Base-by-base conservation (phyloP, 768 basidiomycete genomes). In the Lentinus brumalis region DNA sequence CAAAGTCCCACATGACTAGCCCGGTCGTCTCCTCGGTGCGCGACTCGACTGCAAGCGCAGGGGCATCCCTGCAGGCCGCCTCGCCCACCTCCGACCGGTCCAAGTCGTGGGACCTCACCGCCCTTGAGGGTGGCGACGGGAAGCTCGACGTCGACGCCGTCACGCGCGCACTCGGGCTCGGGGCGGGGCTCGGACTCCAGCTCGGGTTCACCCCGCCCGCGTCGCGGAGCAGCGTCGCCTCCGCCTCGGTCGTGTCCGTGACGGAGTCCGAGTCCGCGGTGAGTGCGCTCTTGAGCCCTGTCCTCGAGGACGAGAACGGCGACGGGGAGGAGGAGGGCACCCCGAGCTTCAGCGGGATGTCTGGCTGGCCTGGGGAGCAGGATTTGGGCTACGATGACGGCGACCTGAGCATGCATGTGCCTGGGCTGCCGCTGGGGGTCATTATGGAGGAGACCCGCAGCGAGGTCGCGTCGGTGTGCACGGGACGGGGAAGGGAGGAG, bases 91-190 rank as follows among this genome's bases (percentile, higher is more conserved):
- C 26, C 46, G 29, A 16, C 21, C 44, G 9, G 26, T 4, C 21
- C 18, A 39, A 54, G 41, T 61, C 56, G 40, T 69, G 68, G 68
- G 66, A 70, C 14, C 61, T 72, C 21, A 45, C 59, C 8, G 69
- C 68, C 41, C 62, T 72, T 9, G 49, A 67, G 30, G 50, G 47
- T 44, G 47, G 39, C 53, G 61, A 68, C 50, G 71, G 71, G 2
- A 57, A 61, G 55, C 65, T 72, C 16, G 71, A 72, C 62, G 61
- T 72, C 15, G 69, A 72, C 50, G 69, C 68, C 8, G 69, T 72
- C 30, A 67, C 62, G 31, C 66, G 62, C 26, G 66, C 53, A 0
- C 69, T 72, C 10, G 67, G 71, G 4, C 62, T 72, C 29, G 65
- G 61, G 6, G 53, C 65, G 10, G 63, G 56, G 1, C 35, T 59